These are phyloP conservation scores for Mucor plumbeus DNA, from an alignment of 371 early-diverging fungal genomes.

Conservation along the genomic window DNA sequence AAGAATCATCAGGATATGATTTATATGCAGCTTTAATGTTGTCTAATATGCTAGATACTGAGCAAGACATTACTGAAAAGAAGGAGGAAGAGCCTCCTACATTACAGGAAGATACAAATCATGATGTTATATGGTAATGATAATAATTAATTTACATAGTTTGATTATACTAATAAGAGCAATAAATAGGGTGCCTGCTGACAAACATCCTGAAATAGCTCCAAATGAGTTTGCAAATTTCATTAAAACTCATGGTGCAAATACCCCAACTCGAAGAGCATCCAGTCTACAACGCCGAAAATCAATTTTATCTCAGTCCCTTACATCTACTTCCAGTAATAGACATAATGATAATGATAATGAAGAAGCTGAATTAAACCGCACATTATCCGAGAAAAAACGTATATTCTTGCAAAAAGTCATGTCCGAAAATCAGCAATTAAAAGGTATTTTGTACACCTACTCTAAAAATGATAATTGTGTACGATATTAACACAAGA, in stretches of 20 bases:
- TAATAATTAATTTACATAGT: background rate
- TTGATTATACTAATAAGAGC: background rate
- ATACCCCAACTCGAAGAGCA: constrained; percentile 21
- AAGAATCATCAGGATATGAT: constrained; percentile 21
- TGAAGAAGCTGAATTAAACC: constrained; percentile 7
- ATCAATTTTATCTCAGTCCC: constrained; percentile 38
- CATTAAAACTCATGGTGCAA: constrained; percentile 34
- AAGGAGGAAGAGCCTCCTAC: background rate
- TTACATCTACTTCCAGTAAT: background rate
- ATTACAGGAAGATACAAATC: constrained; percentile 10
- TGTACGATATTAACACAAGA: constrained; percentile 7
- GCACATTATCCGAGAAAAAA: constrained; percentile 24
- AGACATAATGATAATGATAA: background rate
- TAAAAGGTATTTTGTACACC: constrained; percentile 2
- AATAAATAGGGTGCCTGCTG: constrained; percentile 36
- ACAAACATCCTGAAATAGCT: constrained; percentile 46
- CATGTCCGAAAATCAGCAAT: constrained; percentile 8
- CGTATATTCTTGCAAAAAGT: constrained; percentile 13
- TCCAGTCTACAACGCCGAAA: constrained; percentile 27
- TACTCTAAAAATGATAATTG: constrained; percentile 1
- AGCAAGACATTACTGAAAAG: constrained; percentile 12
- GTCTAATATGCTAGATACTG: constrained; percentile 25
- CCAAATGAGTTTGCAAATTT: constrained; percentile 44
- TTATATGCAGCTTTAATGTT: constrained; percentile 30
- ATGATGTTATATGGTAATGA: constrained; percentile 30